Conservation (phyloP, 129 eudicot genomes). For the Sambucus nigra region DNA sequence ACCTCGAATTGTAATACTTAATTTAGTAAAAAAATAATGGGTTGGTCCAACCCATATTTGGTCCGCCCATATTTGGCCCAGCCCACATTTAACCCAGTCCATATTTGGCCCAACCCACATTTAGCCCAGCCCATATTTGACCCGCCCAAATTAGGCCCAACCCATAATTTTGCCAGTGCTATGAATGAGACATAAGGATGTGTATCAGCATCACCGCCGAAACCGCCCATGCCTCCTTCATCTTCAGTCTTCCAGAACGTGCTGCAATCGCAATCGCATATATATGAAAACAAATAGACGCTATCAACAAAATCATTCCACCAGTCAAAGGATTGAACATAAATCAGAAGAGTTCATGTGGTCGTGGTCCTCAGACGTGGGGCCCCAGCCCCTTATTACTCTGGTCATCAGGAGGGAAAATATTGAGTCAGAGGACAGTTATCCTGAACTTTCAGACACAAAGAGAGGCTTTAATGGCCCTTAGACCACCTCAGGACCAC, state of each 20-base stretch:
- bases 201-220: slow-evolving; percentile 74
- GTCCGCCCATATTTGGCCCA: too few relatives aligned
- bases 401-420: slow-evolving; percentile 2
- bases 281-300: slow-evolving; percentile 2
- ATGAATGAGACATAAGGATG: slow-evolving; percentile 88
- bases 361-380: slow-evolving; percentile 15
- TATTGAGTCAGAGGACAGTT: slow-evolving; percentile 13
- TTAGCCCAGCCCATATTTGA: too few relatives aligned
- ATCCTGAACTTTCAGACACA: slow-evolving; percentile 3
- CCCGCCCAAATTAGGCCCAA: too few relatives aligned
- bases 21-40: too few relatives aligned
- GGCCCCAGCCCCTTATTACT: neutral
- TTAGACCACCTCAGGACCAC: slow-evolving; percentile 13
- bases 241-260: slow-evolving; percentile 79
- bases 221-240: slow-evolving; percentile 75
- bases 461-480: neutral
- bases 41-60: too few relatives aligned
- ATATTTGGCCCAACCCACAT: too few relatives aligned
- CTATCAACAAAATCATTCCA: slow-evolving; percentile 1
- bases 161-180: too few relatives aligned
- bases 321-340: slow-evolving; percentile 11
- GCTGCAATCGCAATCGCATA: slow-evolving; percentile 44
- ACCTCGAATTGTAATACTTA: too few relatives aligned
- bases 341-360: slow-evolving; percentile 11
- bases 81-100: too few relatives aligned